These are phyloP conservation scores for Pouteria campechiana DNA, from an alignment of 179 eudicot species.

Conservation along the genomic window DNA sequence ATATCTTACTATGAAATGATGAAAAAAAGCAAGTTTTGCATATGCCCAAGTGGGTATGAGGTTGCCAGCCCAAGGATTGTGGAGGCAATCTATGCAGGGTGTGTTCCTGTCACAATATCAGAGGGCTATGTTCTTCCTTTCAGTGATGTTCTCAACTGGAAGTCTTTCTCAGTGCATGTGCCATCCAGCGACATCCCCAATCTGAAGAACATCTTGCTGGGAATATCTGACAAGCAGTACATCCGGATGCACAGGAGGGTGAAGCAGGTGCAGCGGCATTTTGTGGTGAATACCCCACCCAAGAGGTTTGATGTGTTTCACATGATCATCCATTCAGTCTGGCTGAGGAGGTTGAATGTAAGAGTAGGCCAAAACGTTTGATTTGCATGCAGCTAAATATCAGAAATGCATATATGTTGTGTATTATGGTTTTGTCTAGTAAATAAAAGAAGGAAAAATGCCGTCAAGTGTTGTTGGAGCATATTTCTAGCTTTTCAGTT, in stretches of 20 bases:
- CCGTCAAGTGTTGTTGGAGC: too few species aligned
- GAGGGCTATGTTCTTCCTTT: constrained; percentile 25
- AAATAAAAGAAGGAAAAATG: too few species aligned
- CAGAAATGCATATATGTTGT: too few species aligned
- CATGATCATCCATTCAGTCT: constrained; percentile 40
- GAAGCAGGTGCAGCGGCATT: constrained; percentile 35
- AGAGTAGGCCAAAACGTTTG: too few species aligned
- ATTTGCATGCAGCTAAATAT: too few species aligned
- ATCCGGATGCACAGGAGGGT: constrained; percentile 13
- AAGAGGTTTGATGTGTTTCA: constrained; percentile 40
- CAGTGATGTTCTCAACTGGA: constrained; percentile 39
- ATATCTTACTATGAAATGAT: constrained; percentile 22
- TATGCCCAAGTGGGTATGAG: constrained; percentile 41
- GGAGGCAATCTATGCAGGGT: constrained; percentile 37
- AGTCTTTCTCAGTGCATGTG: constrained; percentile 19
- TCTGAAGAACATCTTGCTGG: constrained; percentile 19
- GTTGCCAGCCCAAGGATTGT: constrained; percentile 41
- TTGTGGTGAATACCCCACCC: constrained; percentile 32
- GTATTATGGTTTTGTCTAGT: too few species aligned
- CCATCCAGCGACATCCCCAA: constrained; percentile 17
- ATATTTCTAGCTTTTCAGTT: too few species aligned
- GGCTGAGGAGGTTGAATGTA: constrained; percentile 37
- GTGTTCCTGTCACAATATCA: constrained; percentile 37
- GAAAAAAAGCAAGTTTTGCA: constrained; percentile 24
- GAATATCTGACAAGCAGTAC: constrained; percentile 16